phyloP scores from a whole-genome alignment of 2,329 filamentous ascomycete species.

The Aureobasidium sp. region DNA sequence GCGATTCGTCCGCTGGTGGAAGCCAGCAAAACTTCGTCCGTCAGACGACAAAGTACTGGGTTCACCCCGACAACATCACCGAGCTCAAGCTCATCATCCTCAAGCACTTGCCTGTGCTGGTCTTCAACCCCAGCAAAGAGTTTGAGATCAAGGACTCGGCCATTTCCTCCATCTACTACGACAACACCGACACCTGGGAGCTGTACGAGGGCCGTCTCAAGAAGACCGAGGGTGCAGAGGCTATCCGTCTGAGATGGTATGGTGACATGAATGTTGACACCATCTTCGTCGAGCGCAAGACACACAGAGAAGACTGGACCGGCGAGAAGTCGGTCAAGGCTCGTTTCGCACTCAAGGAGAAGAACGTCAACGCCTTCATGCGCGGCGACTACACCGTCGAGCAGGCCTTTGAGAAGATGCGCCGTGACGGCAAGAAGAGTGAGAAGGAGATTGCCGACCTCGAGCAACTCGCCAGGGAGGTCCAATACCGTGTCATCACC shows the following conservation, averaged over 20 bases:
- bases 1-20: conserved; percentile 84
- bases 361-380: conserved; percentile 90
- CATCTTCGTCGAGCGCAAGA: conserved; percentile 96
- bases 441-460: conserved; percentile 85
- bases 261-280: conserved; percentile 92
- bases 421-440: conserved; percentile 89
- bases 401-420: conserved; percentile 90
- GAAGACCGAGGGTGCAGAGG: conserved; percentile 96
- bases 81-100: conserved; percentile 96
- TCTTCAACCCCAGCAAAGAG: conserved; percentile 96
- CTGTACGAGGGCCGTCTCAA: conserved; percentile 89
- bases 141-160: conserved; percentile 85
- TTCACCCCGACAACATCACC: conserved; percentile 95
- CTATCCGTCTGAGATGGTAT: conserved; percentile 94
- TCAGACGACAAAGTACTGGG: conserved; percentile 99
- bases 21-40: conserved; percentile 91
- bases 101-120: conserved; percentile 92
- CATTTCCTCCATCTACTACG: conserved; percentile 97
- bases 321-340: conserved; percentile 99
- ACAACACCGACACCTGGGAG: conserved; percentile 90
- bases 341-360: conserved; percentile 90
- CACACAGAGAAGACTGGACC: conserved; percentile 97
- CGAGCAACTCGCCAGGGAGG: conserved; percentile 79
- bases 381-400: conserved; percentile 74
- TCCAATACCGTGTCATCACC: conserved; percentile 87